Evolutionary conservation across 73 alveolate genomes (phyloP), one percentile per base, ranked within the genome.

Genomic region (Symbiodinium pilosum): DNA sequence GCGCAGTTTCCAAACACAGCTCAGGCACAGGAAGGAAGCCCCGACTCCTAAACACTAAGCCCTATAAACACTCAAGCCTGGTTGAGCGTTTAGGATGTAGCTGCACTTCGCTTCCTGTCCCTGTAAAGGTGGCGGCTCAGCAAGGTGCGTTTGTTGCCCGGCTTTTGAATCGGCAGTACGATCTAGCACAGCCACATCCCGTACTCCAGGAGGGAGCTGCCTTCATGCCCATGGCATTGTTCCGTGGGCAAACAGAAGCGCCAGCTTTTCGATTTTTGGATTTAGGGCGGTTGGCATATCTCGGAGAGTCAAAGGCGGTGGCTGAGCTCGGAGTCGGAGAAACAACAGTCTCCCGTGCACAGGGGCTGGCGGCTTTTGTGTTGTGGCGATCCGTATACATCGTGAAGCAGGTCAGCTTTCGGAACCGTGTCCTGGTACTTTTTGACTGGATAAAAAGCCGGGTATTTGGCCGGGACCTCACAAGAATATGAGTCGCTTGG

Each of bases 331-430:
- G 87, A 14, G 87, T 83, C 43, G 92, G 92, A 9, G 87, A 86
- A 18, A 81, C 83, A 4, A 52, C 69, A 26, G 77, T 93, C 51
- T 73, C 93, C 9, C 54, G 40, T 16, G 73, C 99, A 36, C n/a
- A 47, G 41, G 99, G 99, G 52, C 52, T 43, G 36, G 99, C 99
- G 24, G 99, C 93, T 34, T 93, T 93, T 40, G 28, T 81, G 75
- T 73, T 93, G 39, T 93, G 99, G 99, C 99, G 99, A 43, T 93
- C 99, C 32, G 99, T 93, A 52, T 93, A 93, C 86, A 41, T 93
- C 28, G 99, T 44, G 34, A 51, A n/a, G 36, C 95, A 93, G 43
- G 99, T 93, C 73, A 54, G 87, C 73, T 54, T 83, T 56, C 93
- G 99, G 12, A 93, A 93, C 41, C 84, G 99, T 24, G 99, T 93